phyloP scores from a whole-genome alignment of 78 protist species.

The Cyanophora paradoxa region DNA sequence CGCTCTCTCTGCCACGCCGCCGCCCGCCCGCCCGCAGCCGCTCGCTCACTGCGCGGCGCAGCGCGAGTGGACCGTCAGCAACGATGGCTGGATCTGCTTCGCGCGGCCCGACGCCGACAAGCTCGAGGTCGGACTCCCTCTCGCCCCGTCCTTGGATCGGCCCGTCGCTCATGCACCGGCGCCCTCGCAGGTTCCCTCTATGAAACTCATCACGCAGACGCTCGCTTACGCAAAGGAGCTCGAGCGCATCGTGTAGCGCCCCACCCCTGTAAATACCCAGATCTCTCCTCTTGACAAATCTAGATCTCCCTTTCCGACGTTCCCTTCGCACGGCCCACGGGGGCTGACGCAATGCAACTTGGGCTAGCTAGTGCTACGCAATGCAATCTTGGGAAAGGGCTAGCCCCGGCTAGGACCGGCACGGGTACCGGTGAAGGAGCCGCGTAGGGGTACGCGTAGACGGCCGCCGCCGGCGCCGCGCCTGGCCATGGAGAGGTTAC shows the following conservation, averaged over 20 bases:
- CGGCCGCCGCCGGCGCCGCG: too few relatives aligned
- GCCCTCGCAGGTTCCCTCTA: not conserved
- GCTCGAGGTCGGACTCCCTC: not conserved
- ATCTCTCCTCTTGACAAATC: too few relatives aligned
- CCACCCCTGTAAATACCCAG: too few relatives aligned
- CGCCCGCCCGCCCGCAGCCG: not conserved
- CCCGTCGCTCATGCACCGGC: not conserved
- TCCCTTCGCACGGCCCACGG: too few relatives aligned
- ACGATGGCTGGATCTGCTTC: not conserved
- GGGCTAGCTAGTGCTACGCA: too few relatives aligned
- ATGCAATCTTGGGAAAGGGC: too few relatives aligned
- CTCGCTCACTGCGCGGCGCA: not conserved
- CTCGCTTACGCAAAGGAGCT: slow-evolving; percentile 33
- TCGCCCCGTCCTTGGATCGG: not conserved
- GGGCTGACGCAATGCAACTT: too few relatives aligned
- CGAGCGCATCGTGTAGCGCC: slow-evolving; percentile 28
- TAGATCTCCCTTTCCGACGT: too few relatives aligned
- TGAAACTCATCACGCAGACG: slow-evolving; percentile 17
- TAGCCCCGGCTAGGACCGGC: too few relatives aligned
- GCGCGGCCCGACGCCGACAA: not conserved
- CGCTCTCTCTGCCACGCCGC: not conserved
- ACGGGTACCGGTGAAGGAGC: too few relatives aligned
- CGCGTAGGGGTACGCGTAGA: too few relatives aligned
- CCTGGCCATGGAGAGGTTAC: too few relatives aligned
- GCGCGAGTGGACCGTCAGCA: not conserved